Conservation (phyloP, 2,329 filamentous ascomycete genomes). For the Hymenoscyphus fructigenus region DNA sequence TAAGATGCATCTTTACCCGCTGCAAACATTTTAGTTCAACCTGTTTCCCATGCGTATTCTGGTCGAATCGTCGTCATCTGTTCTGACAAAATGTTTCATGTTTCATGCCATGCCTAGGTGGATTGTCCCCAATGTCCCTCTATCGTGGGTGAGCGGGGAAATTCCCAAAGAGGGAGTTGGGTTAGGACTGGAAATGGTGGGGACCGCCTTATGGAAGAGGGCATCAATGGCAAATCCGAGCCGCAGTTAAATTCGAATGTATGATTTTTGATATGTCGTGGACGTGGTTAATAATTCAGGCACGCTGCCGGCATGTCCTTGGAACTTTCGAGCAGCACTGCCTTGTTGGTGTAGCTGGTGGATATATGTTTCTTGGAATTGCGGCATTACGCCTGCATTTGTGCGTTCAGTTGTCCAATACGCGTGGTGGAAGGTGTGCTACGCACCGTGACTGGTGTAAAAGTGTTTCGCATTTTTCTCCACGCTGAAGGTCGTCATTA, state of each 20-base stretch:
- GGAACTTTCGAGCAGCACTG: constrained; percentile 2
- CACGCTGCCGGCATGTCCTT: constrained; percentile 1
- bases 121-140: constrained; percentile 11
- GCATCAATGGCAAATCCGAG: constrained; percentile 14
- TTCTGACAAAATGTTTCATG: constrained; percentile 23
- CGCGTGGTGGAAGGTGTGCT: constrained; percentile 12
- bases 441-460: constrained; percentile 28
- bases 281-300: constrained; percentile 16
- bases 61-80: constrained; percentile 4
- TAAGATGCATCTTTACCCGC: constrained; percentile 21
- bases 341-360: constrained; percentile 3
- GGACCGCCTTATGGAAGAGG: constrained; percentile 16
- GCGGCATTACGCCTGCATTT: background rate
- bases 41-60: constrained; percentile 5
- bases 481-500: constrained; percentile 15
- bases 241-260: background rate
- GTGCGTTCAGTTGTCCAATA: background rate
- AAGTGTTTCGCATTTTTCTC: constrained; percentile 31
- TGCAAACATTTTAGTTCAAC: constrained; percentile 12
- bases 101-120: constrained; percentile 24
- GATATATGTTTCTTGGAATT: constrained; percentile 11
- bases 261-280: background rate
- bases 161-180: constrained; percentile 17
- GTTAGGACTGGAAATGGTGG: background rate
- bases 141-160: constrained; percentile 16